A percentile compares a stretch with the other conserved stretches of the same genome.
These are phyloP conservation scores for Pythium insidiosum DNA, from an alignment of 352 stramenopile species.

Conservation along the genomic window DNA sequence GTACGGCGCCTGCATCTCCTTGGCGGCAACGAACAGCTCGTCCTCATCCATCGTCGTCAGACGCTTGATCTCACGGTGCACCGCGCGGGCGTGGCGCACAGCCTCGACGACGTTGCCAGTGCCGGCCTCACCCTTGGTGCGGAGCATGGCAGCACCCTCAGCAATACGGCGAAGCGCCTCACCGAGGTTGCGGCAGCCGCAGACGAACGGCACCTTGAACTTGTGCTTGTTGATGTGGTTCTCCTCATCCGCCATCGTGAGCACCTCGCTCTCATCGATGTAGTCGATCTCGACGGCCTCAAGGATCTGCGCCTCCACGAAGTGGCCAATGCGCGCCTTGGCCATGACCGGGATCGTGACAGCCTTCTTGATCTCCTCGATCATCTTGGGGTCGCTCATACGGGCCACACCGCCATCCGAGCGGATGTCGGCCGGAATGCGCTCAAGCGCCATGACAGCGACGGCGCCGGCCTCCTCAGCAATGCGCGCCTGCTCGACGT, in stretches of 20 bases:
- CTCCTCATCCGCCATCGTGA: conserved; percentile 98
- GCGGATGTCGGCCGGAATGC: conserved; percentile 97
- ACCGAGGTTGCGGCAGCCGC: conserved; percentile 96
- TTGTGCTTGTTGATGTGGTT: conserved; percentile 96
- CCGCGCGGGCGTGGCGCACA: conserved; percentile 92
- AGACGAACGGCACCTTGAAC: conserved; percentile 98
- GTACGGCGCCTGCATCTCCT: conserved; percentile 94
- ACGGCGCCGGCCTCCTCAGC: conserved; percentile 96
- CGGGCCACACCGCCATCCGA: conserved; percentile 93
- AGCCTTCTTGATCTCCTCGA: conserved; percentile 97
- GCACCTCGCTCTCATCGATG: conserved; percentile 97
- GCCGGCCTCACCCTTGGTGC: conserved; percentile 97
- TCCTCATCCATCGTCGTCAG: conserved; percentile 93
- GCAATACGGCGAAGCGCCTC: conserved; percentile 93
- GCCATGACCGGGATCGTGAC: conserved; percentile 99
- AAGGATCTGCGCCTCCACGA: conserved; percentile 98
- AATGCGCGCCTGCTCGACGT: conserved; percentile 92
- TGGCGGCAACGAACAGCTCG: conserved; percentile 96
- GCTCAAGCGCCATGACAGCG: conserved; percentile 98
- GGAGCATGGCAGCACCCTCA: conserved; percentile 96
- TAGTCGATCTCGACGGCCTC: conserved; percentile 97
- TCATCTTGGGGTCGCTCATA: conserved; percentile 97
- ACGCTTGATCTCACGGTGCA: conserved; percentile 89
- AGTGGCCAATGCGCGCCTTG: conserved; percentile 98
- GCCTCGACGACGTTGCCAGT: conserved; percentile 98